Evolutionary conservation across 208 protist species (phyloP), one percentile per base, ranked within the genome.

Genomic region (Tetramitus jugosus): DNA sequence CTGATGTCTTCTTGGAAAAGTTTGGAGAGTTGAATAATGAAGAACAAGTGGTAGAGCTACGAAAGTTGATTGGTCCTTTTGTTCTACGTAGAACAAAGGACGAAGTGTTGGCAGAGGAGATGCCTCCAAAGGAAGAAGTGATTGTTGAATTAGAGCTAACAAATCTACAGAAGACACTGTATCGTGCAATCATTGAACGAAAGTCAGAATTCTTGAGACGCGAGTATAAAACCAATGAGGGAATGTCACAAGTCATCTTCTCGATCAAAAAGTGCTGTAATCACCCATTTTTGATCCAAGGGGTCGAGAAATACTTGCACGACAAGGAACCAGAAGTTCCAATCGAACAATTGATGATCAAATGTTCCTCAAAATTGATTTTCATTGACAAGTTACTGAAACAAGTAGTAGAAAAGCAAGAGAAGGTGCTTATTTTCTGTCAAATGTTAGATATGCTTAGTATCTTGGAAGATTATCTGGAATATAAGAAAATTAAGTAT

Each of bases 361-460:
- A 83, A 62, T 78, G 76, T 2, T 79, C 76, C 35, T 86, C 81
- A 3, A 98, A 98, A 81, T 91, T 98, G 83, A 81, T 90, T 26
- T 86, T 97, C 42, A 86, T 98, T 20, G 93, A 96, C 84, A 90
- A 92, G 61, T 80, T 97, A 26, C 83, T 98, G 43, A 83, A 87
- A 39, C 77, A 83, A 52, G 85, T 97, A n/a, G 85, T 87, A 46
- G 80, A 60, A 20, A 82, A 90, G 37, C 89, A 89, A 2, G 92
- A 88, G 64, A 90, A 84, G 23, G 86, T 91, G 0, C 40, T 91
- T 0, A 85, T 91, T 31, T 92, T 92, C 53, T 76, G 80, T 39
- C 80, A 83, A 80, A 79, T 80, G 3, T 56, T 53, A 1, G 45
- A 35, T 20, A 77, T 83, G 46, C 64, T 85, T 14, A 77, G 84